phyloP scores from a whole-genome alignment of 192 early-diverging fungal genomes.

The Backusella mclennaniae region DNA sequence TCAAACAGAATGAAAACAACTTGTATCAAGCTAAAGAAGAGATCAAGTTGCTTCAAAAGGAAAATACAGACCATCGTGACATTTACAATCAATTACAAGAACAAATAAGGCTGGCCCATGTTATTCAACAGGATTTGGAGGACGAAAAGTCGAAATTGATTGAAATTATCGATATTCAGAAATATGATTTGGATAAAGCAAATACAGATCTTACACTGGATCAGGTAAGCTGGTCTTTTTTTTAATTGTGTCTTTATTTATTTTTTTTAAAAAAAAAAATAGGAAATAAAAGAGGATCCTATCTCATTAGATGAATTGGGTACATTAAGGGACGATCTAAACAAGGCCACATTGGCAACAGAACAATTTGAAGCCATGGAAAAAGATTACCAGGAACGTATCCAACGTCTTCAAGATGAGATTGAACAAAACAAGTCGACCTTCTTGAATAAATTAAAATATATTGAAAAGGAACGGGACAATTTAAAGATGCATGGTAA shows the following conservation, averaged over 20 bases:
- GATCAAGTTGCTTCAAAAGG: neutral
- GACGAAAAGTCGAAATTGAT: neutral
- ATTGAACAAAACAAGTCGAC: neutral
- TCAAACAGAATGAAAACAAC: neutral
- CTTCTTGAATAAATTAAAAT: neutral
- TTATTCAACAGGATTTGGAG: neutral
- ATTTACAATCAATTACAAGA: conserved; percentile 4
- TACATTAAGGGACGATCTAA: neutral
- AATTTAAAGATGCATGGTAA: neutral
- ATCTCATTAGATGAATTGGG: neutral
- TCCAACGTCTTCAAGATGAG: neutral
- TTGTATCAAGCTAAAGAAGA: neutral
- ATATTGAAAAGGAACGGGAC: neutral
- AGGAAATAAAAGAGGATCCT: neutral
- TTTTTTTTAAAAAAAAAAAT: neutral
- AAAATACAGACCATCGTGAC: neutral
- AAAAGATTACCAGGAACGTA: neutral
- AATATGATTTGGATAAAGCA: conserved; percentile 1
- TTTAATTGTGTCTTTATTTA: neutral
- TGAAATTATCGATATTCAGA: neutral
- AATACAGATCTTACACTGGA: neutral
- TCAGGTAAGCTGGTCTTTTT: neutral
- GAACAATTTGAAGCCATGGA: conserved; percentile 1
- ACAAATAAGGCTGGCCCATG: neutral
- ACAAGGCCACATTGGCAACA: neutral